Conservation (phyloP, 2,329 filamentous ascomycete species). For the Lachnellula suecica region DNA sequence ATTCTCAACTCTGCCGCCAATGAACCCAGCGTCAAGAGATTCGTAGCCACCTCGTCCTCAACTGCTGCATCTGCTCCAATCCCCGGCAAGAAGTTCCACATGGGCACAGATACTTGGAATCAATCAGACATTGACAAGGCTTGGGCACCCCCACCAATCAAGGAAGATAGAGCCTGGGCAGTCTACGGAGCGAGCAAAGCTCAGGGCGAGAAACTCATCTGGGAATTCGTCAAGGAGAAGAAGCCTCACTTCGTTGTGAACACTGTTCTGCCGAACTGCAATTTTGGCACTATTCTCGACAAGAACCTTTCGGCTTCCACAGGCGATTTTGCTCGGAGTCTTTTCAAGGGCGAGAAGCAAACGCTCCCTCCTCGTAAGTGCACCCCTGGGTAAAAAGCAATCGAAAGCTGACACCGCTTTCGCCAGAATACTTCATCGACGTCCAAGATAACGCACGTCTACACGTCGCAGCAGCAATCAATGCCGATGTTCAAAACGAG, state of each 20-base stretch:
- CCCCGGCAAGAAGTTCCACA: constrained; percentile 20
- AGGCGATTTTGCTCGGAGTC: no score
- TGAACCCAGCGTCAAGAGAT: constrained; percentile 36
- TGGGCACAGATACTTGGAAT: constrained; percentile 35
- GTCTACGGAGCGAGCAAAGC: constrained; percentile 41
- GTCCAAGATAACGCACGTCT: constrained; percentile 30
- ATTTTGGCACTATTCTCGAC: no score
- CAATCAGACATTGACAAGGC: constrained; percentile 34
- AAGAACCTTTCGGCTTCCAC: no score
- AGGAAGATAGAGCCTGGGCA: constrained; percentile 1
- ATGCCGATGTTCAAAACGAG: constrained; percentile 21
- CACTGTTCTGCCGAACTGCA: no score
- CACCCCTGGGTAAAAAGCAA: no score
- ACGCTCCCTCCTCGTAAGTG: no score
- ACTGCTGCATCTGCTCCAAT: constrained; percentile 23
- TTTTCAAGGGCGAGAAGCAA: no score
- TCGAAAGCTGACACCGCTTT: no score
- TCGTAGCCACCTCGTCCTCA: constrained; percentile 39
- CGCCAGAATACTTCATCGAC: constrained; percentile 20
- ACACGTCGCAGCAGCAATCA: constrained; percentile 30
- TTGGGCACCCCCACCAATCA: constrained; percentile 38
- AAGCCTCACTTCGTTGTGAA: constrained; percentile 31
- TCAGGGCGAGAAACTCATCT: constrained; percentile 37
- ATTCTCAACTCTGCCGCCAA: constrained; percentile 37
- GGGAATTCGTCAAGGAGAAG: constrained; percentile 38